phyloP scores from a whole-genome alignment of 352 stramenopile species.

The Peronospora tabacina region DNA sequence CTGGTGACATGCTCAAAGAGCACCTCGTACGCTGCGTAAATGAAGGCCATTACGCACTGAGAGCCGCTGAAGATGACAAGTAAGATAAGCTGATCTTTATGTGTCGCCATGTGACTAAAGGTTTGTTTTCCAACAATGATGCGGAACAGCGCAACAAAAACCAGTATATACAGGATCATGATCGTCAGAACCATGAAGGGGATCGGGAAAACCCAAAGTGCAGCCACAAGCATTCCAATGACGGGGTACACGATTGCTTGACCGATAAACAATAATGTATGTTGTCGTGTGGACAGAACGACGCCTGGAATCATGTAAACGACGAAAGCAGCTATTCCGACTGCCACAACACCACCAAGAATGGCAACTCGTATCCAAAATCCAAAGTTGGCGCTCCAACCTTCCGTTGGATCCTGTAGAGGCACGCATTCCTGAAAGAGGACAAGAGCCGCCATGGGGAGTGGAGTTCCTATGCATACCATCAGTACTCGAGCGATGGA shows the following conservation, averaged over 20 bases:
- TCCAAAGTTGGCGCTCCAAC: constrained; percentile 22
- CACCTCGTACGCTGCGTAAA: constrained; percentile 12
- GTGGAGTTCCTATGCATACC: neutral
- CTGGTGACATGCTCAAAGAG: constrained; percentile 9
- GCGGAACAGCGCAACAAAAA: constrained; percentile 13
- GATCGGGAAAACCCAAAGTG: constrained; percentile 21
- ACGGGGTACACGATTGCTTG: constrained; percentile 6
- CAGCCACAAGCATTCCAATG: constrained; percentile 14
- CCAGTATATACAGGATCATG: constrained; percentile 12
- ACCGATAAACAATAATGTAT: constrained; percentile 6
- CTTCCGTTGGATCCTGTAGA: constrained; percentile 14
- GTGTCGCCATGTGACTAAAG: constrained; percentile 4
- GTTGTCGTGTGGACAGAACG: constrained; percentile 5
- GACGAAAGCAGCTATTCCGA: constrained; percentile 5
- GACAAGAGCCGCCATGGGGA: neutral
- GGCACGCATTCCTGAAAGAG: constrained; percentile 5
- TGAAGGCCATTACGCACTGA: constrained; percentile 14
- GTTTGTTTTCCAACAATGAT: constrained; percentile 14
- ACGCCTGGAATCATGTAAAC: constrained; percentile 21
- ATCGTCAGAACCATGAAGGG: constrained; percentile 19
- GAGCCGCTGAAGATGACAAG: constrained; percentile 14
- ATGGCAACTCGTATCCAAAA: constrained; percentile 20
- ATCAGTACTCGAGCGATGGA: neutral
- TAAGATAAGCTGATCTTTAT: constrained; percentile 13
- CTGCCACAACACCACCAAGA: constrained; percentile 3